phyloP scores from a whole-genome alignment of 441 rosid species.

The Brassica hybrid region DNA sequence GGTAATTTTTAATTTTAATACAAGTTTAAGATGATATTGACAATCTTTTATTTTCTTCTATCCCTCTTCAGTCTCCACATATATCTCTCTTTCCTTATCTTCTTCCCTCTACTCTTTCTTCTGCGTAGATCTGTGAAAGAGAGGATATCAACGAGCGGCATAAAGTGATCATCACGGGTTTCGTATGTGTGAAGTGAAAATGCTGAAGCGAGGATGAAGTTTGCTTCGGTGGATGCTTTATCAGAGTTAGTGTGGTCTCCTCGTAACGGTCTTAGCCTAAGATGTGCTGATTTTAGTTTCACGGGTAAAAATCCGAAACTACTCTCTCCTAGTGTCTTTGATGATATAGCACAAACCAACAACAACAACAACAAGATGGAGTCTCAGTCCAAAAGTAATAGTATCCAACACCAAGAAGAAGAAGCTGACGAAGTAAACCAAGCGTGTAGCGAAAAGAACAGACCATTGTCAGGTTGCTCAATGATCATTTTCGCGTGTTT shows the following conservation, averaged over 20 bases:
- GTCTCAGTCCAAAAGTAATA: not conserved
- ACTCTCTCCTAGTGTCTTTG: conserved; percentile 48
- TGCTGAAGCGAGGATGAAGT: conserved; percentile 56
- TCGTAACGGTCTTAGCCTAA: conserved; percentile 69
- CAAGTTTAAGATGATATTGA: too few species aligned
- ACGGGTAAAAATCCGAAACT: conserved; percentile 41
- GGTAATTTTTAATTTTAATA: too few species aligned
- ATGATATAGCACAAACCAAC: conserved; percentile 50
- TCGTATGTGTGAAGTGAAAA: conserved; percentile 54
- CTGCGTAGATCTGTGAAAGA: too few species aligned
- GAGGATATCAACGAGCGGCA: too few species aligned
- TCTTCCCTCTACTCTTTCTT: too few species aligned
- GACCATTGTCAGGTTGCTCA: conserved; percentile 37
- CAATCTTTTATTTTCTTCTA: too few species aligned
- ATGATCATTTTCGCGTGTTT: not conserved
- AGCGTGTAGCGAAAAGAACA: conserved; percentile 43
- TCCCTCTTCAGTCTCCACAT: too few species aligned
- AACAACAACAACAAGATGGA: conserved; percentile 25
- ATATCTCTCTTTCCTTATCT: too few species aligned
- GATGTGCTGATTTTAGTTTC: conserved; percentile 74
- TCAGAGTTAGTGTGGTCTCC: conserved; percentile 97
- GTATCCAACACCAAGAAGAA: conserved; percentile 1
- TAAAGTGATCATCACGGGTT: too few species aligned
- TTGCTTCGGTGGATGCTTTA: conserved; percentile 60
- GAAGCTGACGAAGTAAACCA: conserved; percentile 31